A percentile compares a stretch with the other conserved stretches of the same genome.
Evolutionary conservation across 2,329 filamentous ascomycete genomes (phyloP).

Genomic region (Colletotrichum salicis): DNA sequence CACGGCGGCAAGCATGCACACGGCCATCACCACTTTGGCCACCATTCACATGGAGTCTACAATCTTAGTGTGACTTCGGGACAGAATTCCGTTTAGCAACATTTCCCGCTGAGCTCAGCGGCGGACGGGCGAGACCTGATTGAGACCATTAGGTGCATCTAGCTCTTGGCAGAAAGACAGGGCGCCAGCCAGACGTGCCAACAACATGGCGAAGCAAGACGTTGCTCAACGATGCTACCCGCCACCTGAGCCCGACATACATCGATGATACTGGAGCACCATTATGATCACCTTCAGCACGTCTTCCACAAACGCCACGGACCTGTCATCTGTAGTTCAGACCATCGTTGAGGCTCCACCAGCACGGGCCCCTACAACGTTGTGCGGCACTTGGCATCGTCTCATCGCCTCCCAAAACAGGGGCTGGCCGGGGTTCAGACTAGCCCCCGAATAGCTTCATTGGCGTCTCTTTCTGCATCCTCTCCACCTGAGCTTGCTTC

Average conservation of each 20-base stretch:
- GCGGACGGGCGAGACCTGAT: too few species aligned
- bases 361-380: constrained; percentile 25
- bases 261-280: background rate
- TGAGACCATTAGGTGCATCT: background rate
- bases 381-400: constrained; percentile 35
- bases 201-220: background rate
- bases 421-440: constrained; percentile 4
- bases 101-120: too few species aligned
- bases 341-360: constrained; percentile 7
- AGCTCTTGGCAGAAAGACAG: background rate
- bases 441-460: constrained; percentile 26
- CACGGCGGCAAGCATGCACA: background rate
- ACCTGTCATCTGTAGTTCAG: constrained; percentile 33
- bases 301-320: background rate
- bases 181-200: background rate
- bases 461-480: background rate
- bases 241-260: background rate
- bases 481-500: background rate
- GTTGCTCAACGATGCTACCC: background rate
- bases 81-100: too few species aligned
- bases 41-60: background rate
- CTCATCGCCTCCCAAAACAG: constrained; percentile 32
- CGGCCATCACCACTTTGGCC: constrained; percentile 13
- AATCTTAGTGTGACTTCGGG: too few species aligned
- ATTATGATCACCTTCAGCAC: background rate